Evolutionary conservation across 495 filamentous ascomycete genomes (phyloP).

Genomic region (Copromyces sp.): DNA sequence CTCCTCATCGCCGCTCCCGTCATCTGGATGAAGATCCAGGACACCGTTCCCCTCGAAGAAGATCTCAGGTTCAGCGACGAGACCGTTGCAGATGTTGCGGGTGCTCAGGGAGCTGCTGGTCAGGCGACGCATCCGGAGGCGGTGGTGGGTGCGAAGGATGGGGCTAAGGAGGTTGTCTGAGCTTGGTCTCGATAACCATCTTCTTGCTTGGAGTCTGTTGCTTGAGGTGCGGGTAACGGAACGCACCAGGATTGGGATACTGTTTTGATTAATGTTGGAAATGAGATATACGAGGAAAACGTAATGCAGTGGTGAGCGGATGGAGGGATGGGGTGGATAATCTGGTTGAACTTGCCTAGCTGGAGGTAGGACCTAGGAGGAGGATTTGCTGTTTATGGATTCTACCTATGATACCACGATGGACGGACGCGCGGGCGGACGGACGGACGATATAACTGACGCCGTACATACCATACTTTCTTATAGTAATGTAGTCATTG

Average conservation of each 20-base stretch:
- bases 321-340: background rate
- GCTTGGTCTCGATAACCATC: background rate
- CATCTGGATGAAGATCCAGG: slow-evolving; percentile 68
- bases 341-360: background rate
- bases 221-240: background rate
- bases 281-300: background rate
- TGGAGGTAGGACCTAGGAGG: background rate
- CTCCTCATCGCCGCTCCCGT: slow-evolving; percentile 70
- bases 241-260: background rate
- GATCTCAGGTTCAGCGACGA: slow-evolving; percentile 80
- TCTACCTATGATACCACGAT: background rate
- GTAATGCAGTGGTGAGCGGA: background rate
- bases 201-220: background rate
- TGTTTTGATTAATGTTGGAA: background rate
- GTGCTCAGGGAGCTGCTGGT: background rate
- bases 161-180: background rate
- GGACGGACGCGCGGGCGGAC: background rate
- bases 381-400: background rate
- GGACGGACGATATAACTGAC: background rate
- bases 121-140: background rate
- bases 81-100: slow-evolving; percentile 54
- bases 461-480: background rate
- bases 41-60: slow-evolving; percentile 59
- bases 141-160: background rate
- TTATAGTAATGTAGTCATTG: background rate